Percentiles rank a stretch among this genome's conserved stretches.
These are phyloP conservation scores for Tympanopsis confertula DNA, from an alignment of 2,329 filamentous ascomycete species.

Conservation along the genomic window DNA sequence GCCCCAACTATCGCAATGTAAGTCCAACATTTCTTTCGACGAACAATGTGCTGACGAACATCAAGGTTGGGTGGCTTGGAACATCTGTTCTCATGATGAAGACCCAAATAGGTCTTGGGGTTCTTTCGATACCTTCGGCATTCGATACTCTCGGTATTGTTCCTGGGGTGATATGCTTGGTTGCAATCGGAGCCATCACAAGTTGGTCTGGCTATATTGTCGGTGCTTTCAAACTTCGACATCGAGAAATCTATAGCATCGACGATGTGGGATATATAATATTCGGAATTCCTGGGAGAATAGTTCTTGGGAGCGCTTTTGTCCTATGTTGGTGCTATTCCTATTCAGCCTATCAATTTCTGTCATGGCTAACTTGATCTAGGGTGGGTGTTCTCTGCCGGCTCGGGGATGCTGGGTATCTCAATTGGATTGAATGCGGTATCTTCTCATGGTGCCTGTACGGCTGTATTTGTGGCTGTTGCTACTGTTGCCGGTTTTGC, in stretches of 20 bases:
- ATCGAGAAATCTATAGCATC: not conserved
- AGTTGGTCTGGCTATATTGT: not conserved
- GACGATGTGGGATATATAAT: not conserved
- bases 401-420: not conserved
- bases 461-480: slow-evolving; percentile 13
- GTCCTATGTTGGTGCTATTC: not conserved
- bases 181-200: not conserved
- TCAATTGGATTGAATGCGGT: not conserved
- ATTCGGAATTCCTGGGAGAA: not conserved
- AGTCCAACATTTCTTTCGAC: not conserved
- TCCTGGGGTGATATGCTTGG: not conserved
- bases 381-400: not conserved
- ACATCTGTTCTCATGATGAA: not conserved
- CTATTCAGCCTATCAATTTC: not conserved
- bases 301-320: not conserved
- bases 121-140: not conserved
- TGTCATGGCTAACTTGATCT: not conserved
- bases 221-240: not conserved
- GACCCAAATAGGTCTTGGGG: not conserved
- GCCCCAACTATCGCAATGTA: not conserved
- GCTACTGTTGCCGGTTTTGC: slow-evolving; percentile 10
- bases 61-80: not conserved
- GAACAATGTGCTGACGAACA: no score
- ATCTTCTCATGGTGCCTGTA: slow-evolving; percentile 3
- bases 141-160: not conserved